These are phyloP conservation scores for Blastocystis hominis DNA, from an alignment of 352 stramenopile genomes.

Conservation along the genomic window DNA sequence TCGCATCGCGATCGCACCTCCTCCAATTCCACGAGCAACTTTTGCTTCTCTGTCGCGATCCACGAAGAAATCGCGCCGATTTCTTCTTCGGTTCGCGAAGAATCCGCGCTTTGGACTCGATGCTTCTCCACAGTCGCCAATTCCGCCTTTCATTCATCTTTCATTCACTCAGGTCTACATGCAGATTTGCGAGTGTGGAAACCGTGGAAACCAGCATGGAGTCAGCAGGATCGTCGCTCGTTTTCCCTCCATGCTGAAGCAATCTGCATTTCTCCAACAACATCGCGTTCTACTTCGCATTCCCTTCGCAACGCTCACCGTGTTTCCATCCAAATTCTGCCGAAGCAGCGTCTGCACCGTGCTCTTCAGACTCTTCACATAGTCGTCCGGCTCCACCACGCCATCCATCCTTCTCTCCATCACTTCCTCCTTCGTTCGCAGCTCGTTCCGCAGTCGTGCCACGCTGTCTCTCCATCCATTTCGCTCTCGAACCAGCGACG, in stretches of 20 bases:
- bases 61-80: not conserved
- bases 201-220: conserved; percentile 1
- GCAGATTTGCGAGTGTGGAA: not conserved
- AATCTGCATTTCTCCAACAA: conserved; percentile 15
- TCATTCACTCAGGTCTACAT: not conserved
- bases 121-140: not conserved
- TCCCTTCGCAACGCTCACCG: not conserved
- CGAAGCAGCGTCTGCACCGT: not conserved
- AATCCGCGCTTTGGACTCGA: not conserved
- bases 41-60: not conserved
- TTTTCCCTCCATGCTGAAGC: not conserved
- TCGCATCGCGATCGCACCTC: not conserved
- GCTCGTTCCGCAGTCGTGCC: not conserved
- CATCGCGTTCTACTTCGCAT: not conserved
- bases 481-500: not conserved
- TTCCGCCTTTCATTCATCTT: not conserved
- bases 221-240: not conserved
- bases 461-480: not conserved
- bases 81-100: not conserved
- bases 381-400: not conserved
- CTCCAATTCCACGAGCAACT: not conserved
- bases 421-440: not conserved
- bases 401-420: not conserved
- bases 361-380: not conserved
- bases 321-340: not conserved